Conservation (phyloP, 2,329 filamentous ascomycete species). For the Pseudogymnoascus sp. region DNA sequence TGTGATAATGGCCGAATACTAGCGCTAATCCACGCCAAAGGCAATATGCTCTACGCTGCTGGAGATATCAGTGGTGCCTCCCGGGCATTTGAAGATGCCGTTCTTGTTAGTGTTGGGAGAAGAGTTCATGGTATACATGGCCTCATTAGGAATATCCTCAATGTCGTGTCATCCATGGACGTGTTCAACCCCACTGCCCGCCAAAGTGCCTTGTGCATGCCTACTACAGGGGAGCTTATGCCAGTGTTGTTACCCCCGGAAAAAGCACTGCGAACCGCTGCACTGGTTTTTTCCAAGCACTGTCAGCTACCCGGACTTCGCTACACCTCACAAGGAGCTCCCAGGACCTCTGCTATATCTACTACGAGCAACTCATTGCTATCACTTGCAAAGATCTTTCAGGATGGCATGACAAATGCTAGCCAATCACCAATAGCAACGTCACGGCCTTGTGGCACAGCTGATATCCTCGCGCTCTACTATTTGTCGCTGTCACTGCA, state of each 20-base stretch:
- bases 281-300: conserved; percentile 67
- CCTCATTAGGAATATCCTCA: conserved; percentile 70
- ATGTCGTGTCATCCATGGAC: conserved; percentile 45
- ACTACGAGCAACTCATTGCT: conserved; percentile 94
- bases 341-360: conserved; percentile 72
- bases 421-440: conserved; percentile 40
- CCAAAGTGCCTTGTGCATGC: not conserved
- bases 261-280: conserved; percentile 72
- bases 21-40: conserved; percentile 91
- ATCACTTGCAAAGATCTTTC: conserved; percentile 94
- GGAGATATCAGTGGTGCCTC: conserved; percentile 76
- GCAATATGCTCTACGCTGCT: conserved; percentile 92
- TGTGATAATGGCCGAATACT: conserved; percentile 88
- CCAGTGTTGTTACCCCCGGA: conserved; percentile 78
- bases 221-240: conserved; percentile 6
- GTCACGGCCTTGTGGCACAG: conserved; percentile 64
- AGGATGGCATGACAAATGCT: conserved; percentile 83
- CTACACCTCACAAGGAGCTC: conserved; percentile 59
- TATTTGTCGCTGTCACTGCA: conserved; percentile 91
- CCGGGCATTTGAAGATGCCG: conserved; percentile 86
- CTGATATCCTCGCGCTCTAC: conserved; percentile 89
- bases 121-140: conserved; percentile 62
- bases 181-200: conserved; percentile 8
- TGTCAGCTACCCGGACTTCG: conserved; percentile 74
- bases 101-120: conserved; percentile 75